phyloP scores from a whole-genome alignment of 768 basidiomycete genomes.

The Vishniacozyma victoriae region DNA sequence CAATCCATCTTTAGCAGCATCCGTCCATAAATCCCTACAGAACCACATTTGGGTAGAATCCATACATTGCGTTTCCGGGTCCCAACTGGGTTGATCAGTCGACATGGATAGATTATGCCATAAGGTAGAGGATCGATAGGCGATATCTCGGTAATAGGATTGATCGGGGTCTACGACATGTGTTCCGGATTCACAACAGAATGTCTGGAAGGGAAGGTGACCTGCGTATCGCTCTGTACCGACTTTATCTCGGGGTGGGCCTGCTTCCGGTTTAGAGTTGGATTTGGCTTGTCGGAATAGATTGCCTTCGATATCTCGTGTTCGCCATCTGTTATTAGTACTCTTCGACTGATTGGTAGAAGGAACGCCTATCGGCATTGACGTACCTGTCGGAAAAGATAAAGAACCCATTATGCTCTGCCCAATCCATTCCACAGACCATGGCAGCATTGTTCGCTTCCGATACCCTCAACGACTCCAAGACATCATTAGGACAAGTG shows the following conservation, averaged over 20 bases:
- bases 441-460: slow-evolving; percentile 87
- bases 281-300: slow-evolving; percentile 96
- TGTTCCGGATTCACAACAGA: slow-evolving; percentile 97
- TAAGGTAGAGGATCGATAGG: slow-evolving; percentile 73
- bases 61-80: slow-evolving; percentile 77
- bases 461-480: slow-evolving; percentile 90
- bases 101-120: slow-evolving; percentile 68
- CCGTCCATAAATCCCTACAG: slow-evolving; percentile 94
- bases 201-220: slow-evolving; percentile 95
- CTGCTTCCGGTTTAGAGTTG: slow-evolving; percentile 78
- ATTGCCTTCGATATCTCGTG: slow-evolving; percentile 95
- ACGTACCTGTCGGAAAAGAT: slow-evolving; percentile 92
- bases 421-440: slow-evolving; percentile 99
- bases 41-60: slow-evolving; percentile 98
- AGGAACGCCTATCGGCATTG: not conserved
- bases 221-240: slow-evolving; percentile 78
- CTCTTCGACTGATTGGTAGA: not conserved
- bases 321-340: slow-evolving; percentile 68
- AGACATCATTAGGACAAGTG: slow-evolving; percentile 94
- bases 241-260: slow-evolving; percentile 79
- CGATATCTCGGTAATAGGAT: slow-evolving; percentile 86
- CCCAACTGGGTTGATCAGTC: slow-evolving; percentile 57
- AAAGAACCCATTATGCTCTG: slow-evolving; percentile 93
- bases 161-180: slow-evolving; percentile 94
- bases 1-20: slow-evolving; percentile 66